Evolutionary conservation across 129 eudicot genomes (phyloP).

Genomic region (Flaveria trinervia): DNA sequence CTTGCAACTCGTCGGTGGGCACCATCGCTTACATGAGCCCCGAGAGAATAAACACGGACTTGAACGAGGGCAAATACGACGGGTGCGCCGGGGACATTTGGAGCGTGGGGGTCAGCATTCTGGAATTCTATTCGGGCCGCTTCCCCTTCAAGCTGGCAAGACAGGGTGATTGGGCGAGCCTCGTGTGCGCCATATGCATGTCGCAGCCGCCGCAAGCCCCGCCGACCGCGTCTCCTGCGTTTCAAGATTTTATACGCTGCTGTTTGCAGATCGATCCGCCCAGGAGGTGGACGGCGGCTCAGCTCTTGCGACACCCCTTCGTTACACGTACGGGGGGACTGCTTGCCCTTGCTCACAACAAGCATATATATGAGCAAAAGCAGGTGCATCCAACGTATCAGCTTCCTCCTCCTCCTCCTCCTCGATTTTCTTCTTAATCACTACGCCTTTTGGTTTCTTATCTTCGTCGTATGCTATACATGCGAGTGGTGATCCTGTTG

Average conservation of each 20-base stretch:
- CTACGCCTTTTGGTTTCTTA: too few relatives aligned
- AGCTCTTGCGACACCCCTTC: slow-evolving; percentile 52
- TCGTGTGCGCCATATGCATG: slow-evolving; percentile 84
- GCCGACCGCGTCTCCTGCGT: slow-evolving; percentile 54
- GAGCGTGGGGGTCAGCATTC: slow-evolving; percentile 81
- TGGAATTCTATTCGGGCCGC: slow-evolving; percentile 71
- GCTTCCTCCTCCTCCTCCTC: slow-evolving; percentile 45
- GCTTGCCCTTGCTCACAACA: not conserved
- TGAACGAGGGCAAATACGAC: slow-evolving; percentile 69
- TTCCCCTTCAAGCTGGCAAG: slow-evolving; percentile 65
- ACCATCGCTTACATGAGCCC: slow-evolving; percentile 98
- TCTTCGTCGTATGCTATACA: too few relatives aligned
- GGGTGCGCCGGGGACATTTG: slow-evolving; percentile 90
- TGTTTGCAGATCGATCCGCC: slow-evolving; percentile 82
- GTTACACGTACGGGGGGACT: slow-evolving; percentile 13
- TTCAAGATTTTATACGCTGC: slow-evolving; percentile 58
- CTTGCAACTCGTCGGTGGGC: slow-evolving; percentile 75
- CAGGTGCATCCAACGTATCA: slow-evolving; percentile 36
- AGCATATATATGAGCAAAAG: not conserved
- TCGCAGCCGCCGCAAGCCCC: slow-evolving; percentile 78
- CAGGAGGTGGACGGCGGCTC: slow-evolving; percentile 67
- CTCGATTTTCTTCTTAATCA: slow-evolving; percentile 32
- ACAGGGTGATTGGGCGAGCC: slow-evolving; percentile 83
- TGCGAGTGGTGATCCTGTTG: too few relatives aligned
- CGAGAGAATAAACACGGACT: slow-evolving; percentile 74